A percentile compares a stretch with the other conserved stretches of the same genome.
These are phyloP conservation scores for Trichoderma reesei DNA, from an alignment of 495 filamentous ascomycete species.

Conservation along the genomic window DNA sequence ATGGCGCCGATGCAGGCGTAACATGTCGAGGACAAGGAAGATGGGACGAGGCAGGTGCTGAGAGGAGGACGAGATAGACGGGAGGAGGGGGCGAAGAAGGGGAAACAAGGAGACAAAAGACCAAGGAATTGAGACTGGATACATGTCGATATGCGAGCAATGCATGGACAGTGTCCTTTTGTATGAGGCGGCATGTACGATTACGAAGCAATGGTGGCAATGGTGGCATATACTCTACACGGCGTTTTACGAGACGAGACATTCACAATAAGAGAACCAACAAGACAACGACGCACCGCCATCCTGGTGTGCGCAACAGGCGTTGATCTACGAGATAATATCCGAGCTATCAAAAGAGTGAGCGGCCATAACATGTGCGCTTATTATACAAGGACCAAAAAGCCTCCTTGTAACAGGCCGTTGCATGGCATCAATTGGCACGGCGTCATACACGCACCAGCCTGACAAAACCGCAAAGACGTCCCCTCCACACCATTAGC, in stretches of 20 bases:
- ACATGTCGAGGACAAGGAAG: conserved; percentile 12
- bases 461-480: not conserved
- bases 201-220: conserved; percentile 4
- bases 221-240: conserved; percentile 2
- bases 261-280: not conserved
- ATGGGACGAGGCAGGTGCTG: not conserved
- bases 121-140: not conserved
- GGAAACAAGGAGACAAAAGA: not conserved
- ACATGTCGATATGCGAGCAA: not conserved
- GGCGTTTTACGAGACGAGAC: conserved; percentile 7
- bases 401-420: no score
- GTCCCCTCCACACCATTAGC: not conserved
- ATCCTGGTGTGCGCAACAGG: no score
- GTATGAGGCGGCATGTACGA: conserved; percentile 7
- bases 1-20: conserved; percentile 90
- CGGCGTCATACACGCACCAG: not conserved
- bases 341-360: no score
- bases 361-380: no score
- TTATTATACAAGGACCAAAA: no score
- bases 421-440: no score
- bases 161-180: not conserved
- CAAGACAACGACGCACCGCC: no score
- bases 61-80: not conserved
- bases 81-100: no score
- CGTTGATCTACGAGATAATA: no score